Evolutionary conservation across 177 flowering plant species (phyloP), one percentile per base, ranked within the genome.

Genomic region (Vitis hybrid): DNA sequence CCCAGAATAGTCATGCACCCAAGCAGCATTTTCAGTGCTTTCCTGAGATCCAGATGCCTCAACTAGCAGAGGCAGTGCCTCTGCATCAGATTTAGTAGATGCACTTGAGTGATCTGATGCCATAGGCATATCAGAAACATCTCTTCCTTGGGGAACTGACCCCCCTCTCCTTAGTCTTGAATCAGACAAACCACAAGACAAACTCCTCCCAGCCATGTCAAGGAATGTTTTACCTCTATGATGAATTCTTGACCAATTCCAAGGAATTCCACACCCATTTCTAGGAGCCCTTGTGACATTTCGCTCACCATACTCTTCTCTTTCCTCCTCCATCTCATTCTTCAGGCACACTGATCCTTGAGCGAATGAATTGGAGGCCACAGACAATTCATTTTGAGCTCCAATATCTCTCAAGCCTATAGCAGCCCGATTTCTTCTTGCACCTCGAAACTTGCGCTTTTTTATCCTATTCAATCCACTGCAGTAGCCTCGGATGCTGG

Each of bases 161-260:
- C 83, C 83, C 11, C 80, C 87, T 79, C 78, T 90, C 76, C 83
- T 90, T 68, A 81, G 69, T 72, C 86, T 85, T 57, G 98, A 69
- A 49, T 96, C 98, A 28, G 99, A 82, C 62, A 89, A 74, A 64
- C 99, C 98, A 83, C 99, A 91, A 70, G 99, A 89, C 11, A 94
- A 82, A 76, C 95, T 94, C 82, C 93, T 87, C 51, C 99, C 99
- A 14, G 99, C 98, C 75, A 80, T 87, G 84, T 94, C 98, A 71
- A 96, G 85, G 72, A 91, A 78, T 33, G 95, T 87, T 76, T 86
- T 94, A 28, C 99, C 91, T 68, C 96, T 79, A 62, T 91, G 79
- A 79, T 96, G 99, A 79, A 96, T 91, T 78, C 97, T 88, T 20
- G 98, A 92, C 99, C 99, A 96, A 78, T 96, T 96, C 87, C 88